phyloP scores from a whole-genome alignment of 257 asterid species.

The Anisodus tanguticus region DNA sequence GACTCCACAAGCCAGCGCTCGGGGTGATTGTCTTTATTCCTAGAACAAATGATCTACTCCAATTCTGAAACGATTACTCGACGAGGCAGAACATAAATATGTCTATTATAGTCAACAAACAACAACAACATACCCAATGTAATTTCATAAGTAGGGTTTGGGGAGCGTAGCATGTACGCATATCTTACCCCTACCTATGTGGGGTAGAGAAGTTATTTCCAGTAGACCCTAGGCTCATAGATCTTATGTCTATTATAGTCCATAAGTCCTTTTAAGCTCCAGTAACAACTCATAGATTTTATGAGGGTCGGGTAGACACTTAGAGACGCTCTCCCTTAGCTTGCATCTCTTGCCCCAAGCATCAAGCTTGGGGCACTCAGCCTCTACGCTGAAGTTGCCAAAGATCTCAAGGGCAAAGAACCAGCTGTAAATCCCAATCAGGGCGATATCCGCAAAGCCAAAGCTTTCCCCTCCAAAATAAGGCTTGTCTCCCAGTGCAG shows the following conservation, averaged over 20 bases:
- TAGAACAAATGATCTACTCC: too few relatives aligned
- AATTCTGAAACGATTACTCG: too few relatives aligned
- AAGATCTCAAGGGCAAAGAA: conserved; percentile 13
- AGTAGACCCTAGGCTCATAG: too few relatives aligned
- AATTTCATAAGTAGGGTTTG: too few relatives aligned
- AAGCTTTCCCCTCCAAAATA: conserved; percentile 34
- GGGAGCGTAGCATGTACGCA: too few relatives aligned
- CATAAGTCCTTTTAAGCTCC: conserved; percentile 22
- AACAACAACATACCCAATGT: too few relatives aligned
- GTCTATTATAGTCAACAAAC: too few relatives aligned
- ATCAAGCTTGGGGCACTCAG: conserved; percentile 27
- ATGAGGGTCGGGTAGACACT: conserved; percentile 37
- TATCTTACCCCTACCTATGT: too few relatives aligned
- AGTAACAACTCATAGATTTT: conserved; percentile 19
- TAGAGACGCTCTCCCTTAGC: conserved; percentile 40
- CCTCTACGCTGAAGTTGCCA: conserved; percentile 26
- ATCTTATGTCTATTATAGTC: not conserved
- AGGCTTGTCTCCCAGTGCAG: conserved; percentile 31
- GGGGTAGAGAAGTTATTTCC: too few relatives aligned
- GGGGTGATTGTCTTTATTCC: too few relatives aligned
- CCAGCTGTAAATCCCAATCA: conserved; percentile 27
- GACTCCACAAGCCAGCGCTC: too few relatives aligned
- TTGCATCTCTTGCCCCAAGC: conserved; percentile 33
- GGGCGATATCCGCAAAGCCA: conserved; percentile 31
- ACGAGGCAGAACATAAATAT: too few relatives aligned